Evolutionary conservation across 495 filamentous ascomycete species (phyloP).

Genomic region (Lasiosphaeriaceae sp.): DNA sequence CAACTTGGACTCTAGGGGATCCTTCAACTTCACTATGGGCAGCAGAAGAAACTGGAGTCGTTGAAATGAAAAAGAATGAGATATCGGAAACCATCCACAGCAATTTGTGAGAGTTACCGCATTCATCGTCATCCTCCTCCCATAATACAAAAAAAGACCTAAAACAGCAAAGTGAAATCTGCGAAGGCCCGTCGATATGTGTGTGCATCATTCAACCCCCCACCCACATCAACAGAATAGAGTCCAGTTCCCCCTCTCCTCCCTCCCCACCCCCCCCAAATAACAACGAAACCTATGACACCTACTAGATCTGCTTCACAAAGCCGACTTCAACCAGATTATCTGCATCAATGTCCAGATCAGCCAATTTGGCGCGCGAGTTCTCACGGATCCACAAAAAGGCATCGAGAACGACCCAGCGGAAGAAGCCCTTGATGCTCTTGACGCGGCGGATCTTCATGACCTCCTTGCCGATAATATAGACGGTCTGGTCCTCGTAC

Average conservation of each 20-base stretch:
- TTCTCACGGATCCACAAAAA: conserved; percentile 71
- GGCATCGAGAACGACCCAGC: conserved; percentile 48
- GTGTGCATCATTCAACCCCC: too few species aligned
- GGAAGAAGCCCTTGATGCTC: conserved; percentile 35
- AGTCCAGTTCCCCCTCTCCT: not conserved
- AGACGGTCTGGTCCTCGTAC: conserved; percentile 52
- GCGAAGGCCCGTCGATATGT: too few species aligned
- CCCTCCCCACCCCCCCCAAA: not conserved
- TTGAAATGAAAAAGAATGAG: too few species aligned
- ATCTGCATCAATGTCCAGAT: conserved; percentile 57
- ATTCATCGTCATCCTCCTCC: too few species aligned
- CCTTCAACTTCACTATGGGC: too few species aligned
- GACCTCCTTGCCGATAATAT: conserved; percentile 66
- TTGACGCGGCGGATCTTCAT: conserved; percentile 42
- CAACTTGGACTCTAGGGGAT: too few species aligned
- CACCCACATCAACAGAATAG: not conserved
- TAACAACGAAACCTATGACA: not conserved
- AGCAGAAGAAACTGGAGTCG: too few species aligned
- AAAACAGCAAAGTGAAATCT: too few species aligned
- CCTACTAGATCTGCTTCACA: conserved; percentile 55
- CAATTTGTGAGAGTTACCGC: too few species aligned
- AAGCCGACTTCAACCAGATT: conserved; percentile 65
- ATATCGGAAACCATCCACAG: too few species aligned
- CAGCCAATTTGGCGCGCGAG: conserved; percentile 57
- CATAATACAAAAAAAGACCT: not conserved